Base-by-base conservation (phyloP, 441 rosid species). In the Aleurites moluccanus region DNA sequence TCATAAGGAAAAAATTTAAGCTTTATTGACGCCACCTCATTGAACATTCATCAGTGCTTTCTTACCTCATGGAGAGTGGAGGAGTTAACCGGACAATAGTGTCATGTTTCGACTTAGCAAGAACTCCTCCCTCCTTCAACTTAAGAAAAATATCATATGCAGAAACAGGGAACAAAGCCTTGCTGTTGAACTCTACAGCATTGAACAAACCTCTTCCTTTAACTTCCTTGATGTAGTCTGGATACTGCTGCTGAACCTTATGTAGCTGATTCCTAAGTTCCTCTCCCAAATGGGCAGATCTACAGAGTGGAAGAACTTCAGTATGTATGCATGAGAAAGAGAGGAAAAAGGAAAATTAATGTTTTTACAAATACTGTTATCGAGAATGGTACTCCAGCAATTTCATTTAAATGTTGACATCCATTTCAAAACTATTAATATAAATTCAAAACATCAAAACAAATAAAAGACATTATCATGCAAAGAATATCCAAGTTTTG, bases 41-140 rank as follows among this genome's bases (percentile, higher is more conserved):
- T 20, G 30, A 73, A 49, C 50, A 13, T 40, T 65, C 50, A 73
- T 42, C 38, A 74, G 67, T 15, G 76, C 72, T 65, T 61, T 16
- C 38, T 77, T 83, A 92, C 99, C 98, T 95, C 60, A 95, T 88
- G 75, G 89, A 84, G 69, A 95, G 96, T 28, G 98, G 98, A 68
- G 99, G 98, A 72, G 98, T 93, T 82, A 95, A 84, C 76, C 98
- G 90, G 69, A 95, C 97, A 73, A 95, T 90, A 15, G 95, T 86
- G 59, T 88, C 82, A 77, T 95, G 98, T 0, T 97, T 93, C 5
- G 99, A 97, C 85, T 93, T 95, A 63, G 98, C 97, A 28, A 95
- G 97, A 59, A 95, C 80, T 79, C 99, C 97, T 79, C 96, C 87
- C 60, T 86, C 98, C 87, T 91, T 95, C 91, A 95, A 81, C 88